Base-by-base conservation (phyloP, 495 filamentous ascomycete genomes). In the Penicillium turbatum region DNA sequence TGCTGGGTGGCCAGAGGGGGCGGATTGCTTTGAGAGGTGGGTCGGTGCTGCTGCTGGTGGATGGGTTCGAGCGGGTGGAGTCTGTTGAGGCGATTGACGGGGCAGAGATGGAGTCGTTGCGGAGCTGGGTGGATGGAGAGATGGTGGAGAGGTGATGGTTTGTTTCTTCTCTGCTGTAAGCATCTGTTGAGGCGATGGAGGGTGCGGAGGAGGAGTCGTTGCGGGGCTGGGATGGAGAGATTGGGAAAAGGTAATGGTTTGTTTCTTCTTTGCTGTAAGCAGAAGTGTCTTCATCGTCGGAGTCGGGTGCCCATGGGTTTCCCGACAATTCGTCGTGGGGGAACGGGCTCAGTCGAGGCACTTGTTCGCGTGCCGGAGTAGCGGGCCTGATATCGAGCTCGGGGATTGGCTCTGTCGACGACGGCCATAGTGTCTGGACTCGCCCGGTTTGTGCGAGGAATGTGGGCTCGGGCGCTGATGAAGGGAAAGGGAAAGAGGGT, bases 1-100 rank as follows among this genome's bases (percentile, higher is more conserved):
- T 72, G 57, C 59, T 60, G 11, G 70, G 70, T 16, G 74, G 61
- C 61, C 61, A 62, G 43, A 31, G 41, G 30, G 45, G 53, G 8
- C 29, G 19, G 29, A 38, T 30, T 40, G 31, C 12, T 21, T 34
- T 24, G 19, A 6, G 15, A 4, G 26, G 2, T 41, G 27, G 31
- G 6, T 32, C 43, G 17, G 15, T 48, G 24, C 34, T 37, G 43
- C 24, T 48, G 8, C n/a, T 26, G 21, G 42, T 50, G 8, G 44
- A 32, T 0, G 39, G 34, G 17, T 51, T 51, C 11, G 56, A 59
- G 8, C 37, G 41, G 21, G 35, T 50, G 19, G 59, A 59, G 47
- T 47, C 41, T 16, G 51, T 51, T 21, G 59, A 54, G 32, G 51
- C 37, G 30, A 47, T 56, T 5, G 57, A 60, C 15, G 53, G 36